Evolutionary conservation across 345 rosid genomes (phyloP).

Genomic region (Jatropha curcas): DNA sequence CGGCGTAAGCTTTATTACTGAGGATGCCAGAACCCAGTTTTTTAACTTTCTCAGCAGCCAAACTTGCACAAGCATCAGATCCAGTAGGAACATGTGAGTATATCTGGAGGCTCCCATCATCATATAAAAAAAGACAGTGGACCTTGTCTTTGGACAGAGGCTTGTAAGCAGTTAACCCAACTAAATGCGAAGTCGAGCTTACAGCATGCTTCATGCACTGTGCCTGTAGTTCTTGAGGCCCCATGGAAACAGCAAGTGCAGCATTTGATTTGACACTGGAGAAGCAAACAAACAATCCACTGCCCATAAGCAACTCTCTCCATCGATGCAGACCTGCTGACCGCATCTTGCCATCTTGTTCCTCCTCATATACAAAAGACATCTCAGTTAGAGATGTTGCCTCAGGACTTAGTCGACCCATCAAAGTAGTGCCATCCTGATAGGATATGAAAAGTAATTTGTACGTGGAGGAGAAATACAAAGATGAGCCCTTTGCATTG

Average conservation of each 20-base stretch:
- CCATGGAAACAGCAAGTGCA: constrained; percentile 68
- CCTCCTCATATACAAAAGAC: constrained; percentile 73
- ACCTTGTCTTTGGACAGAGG: constrained; percentile 89
- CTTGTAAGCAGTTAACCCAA: constrained; percentile 90
- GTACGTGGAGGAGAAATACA: constrained; percentile 75
- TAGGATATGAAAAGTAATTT: constrained; percentile 79
- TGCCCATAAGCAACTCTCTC: constrained; percentile 78
- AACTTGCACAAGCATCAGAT: constrained; percentile 61
- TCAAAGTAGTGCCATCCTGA: constrained; percentile 82
- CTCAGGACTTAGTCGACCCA: constrained; percentile 68
- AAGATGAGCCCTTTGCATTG: constrained; percentile 76
- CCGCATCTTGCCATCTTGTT: constrained; percentile 64
- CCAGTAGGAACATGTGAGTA: constrained; percentile 67
- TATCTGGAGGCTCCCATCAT: constrained; percentile 99
- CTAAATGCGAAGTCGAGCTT: constrained; percentile 79
- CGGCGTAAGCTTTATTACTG: constrained; percentile 73
- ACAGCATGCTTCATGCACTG: constrained; percentile 82
- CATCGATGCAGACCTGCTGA: constrained; percentile 90
- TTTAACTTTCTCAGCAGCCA: constrained; percentile 76
- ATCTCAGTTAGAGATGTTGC: constrained; percentile 66
- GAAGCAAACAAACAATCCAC: constrained; percentile 79
- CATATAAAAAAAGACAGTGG: constrained; percentile 92
- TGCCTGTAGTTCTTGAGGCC: constrained; percentile 58
- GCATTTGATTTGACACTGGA: constrained; percentile 74
- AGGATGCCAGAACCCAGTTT: constrained; percentile 87